These are phyloP conservation scores for Neckera pumila DNA, from an alignment of 225 moss, liverwort and hornwort genomes.

Conservation along the genomic window DNA sequence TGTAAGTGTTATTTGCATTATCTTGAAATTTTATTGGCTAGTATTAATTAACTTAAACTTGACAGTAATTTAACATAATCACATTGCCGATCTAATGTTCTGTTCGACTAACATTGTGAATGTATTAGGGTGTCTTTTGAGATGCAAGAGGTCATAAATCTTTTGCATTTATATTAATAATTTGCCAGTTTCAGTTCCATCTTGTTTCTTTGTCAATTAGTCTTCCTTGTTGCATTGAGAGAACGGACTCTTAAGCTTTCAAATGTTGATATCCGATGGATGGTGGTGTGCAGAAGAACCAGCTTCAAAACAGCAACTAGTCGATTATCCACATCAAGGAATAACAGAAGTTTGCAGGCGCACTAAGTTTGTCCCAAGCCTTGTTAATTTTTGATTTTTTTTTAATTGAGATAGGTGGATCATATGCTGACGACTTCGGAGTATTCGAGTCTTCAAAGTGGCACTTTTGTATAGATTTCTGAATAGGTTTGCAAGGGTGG, in stretches of 20 bases:
- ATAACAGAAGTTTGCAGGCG: conserved; percentile 20
- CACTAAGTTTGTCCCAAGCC: not conserved
- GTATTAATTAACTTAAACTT: too few relatives aligned
- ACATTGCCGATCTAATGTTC: not conserved
- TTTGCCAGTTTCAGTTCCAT: not conserved
- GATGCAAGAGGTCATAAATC: not conserved
- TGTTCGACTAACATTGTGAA: too few relatives aligned
- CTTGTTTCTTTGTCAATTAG: not conserved
- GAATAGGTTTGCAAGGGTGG: not conserved
- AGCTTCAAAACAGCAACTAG: not conserved
- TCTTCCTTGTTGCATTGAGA: not conserved
- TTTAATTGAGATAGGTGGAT: not conserved
- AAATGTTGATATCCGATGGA: not conserved
- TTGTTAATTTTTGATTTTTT: not conserved
- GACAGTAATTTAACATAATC: too few relatives aligned
- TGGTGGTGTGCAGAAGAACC: not conserved
- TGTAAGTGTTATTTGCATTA: too few relatives aligned
- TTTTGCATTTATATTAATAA: not conserved
- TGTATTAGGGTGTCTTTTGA: too few relatives aligned
- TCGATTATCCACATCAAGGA: conserved; percentile 3
- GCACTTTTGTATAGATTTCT: conserved; percentile 27
- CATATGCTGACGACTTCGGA: not conserved
- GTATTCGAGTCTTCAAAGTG: not conserved
- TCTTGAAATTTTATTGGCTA: not conserved
- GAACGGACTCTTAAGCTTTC: too few relatives aligned